Evolutionary conservation across 116 monocot genomes (phyloP).

Genomic region (Papilionanthe hybrid): DNA sequence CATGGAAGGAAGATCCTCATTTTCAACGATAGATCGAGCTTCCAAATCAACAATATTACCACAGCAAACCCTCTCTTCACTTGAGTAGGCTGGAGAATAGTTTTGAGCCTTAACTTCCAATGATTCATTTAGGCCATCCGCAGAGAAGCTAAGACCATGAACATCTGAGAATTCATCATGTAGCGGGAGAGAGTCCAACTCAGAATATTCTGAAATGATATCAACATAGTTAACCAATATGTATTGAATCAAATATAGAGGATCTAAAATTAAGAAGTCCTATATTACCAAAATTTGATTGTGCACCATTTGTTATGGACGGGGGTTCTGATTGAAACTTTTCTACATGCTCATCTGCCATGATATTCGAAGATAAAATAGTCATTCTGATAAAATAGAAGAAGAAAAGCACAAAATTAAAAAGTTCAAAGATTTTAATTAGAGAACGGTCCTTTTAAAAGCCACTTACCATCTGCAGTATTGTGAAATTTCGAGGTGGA

Average conservation of each 20-base stretch:
- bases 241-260: neutral
- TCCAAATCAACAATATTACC: neutral
- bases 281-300: neutral
- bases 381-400: neutral
- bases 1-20: neutral
- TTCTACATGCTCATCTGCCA: neutral
- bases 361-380: neutral
- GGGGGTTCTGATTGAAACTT: neutral
- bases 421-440: neutral
- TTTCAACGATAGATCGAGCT: slow-evolving; percentile 1
- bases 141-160: neutral
- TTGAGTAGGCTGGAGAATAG: neutral
- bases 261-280: neutral
- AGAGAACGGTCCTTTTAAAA: neutral
- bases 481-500: neutral
- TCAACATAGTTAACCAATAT: neutral
- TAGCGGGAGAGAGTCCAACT: neutral
- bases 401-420: neutral
- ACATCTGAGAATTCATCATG: slow-evolving; percentile 2
- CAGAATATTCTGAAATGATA: neutral
- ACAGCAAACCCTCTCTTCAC: slow-evolving; percentile 3
- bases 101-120: neutral
- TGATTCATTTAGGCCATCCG: neutral
- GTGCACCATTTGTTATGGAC: neutral
- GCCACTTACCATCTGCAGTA: neutral